Conservation (phyloP, 805 yeast genomes). For the Pichia californica region DNA sequence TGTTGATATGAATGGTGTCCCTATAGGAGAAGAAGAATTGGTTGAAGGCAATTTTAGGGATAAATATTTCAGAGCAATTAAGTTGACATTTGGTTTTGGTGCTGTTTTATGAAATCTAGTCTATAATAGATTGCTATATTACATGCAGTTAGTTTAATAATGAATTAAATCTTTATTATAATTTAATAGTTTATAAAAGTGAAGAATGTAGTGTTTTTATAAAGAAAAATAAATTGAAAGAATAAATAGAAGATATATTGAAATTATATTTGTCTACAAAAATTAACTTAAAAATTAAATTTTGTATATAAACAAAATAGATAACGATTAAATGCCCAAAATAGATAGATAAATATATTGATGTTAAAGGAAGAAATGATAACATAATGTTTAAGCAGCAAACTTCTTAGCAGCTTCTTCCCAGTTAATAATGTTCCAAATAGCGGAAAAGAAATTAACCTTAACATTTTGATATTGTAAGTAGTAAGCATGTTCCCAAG, state of each 20-base stretch:
- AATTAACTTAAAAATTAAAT: too few species aligned
- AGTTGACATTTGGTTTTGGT: slow-evolving; percentile 91
- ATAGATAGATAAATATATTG: not conserved
- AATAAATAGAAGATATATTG: slow-evolving; percentile 1
- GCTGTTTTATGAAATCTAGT: slow-evolving; percentile 79
- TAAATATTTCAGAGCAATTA: slow-evolving; percentile 83
- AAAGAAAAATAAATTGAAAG: not conserved
- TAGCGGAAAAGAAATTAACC: slow-evolving; percentile 86
- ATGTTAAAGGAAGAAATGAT: not conserved
- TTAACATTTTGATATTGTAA: slow-evolving; percentile 88
- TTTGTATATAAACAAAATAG: not conserved
- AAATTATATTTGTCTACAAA: too few species aligned
- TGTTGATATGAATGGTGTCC: slow-evolving; percentile 80
- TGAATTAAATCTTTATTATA: not conserved
- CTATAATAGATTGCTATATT: too few species aligned
- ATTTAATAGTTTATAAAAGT: too few species aligned
- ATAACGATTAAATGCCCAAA: too few species aligned
- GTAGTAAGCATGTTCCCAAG: slow-evolving; percentile 97
- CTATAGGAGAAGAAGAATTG: slow-evolving; percentile 90
- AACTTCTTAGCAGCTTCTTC: slow-evolving; percentile 77
- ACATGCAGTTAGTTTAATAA: too few species aligned
- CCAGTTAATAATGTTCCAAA: slow-evolving; percentile 95
- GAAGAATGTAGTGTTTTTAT: not conserved
- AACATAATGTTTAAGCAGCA: slow-evolving; percentile 26
- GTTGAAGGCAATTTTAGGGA: slow-evolving; percentile 82